Conservation (phyloP, 768 basidiomycete genomes). For the Multifurca ochricompacta region DNA sequence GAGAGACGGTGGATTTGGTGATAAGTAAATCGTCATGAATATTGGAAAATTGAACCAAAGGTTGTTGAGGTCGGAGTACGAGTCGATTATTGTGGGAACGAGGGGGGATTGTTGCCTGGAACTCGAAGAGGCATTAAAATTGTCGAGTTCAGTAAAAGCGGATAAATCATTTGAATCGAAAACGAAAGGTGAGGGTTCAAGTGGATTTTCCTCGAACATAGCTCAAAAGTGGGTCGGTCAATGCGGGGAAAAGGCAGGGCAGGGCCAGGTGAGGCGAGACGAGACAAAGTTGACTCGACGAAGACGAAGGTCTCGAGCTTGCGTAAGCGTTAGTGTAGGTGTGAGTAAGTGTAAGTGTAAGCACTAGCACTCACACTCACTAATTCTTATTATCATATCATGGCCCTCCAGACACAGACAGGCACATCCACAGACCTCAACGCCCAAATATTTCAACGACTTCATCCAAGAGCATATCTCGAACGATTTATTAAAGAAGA, state of each 20-base stretch:
- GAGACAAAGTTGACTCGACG: no score
- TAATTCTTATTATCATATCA: not conserved
- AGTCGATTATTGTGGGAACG: not conserved
- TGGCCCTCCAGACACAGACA: no score
- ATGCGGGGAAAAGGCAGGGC: not conserved
- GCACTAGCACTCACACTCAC: no score
- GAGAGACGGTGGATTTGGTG: conserved; percentile 22
- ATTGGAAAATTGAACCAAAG: conserved; percentile 23
- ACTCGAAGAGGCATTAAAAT: not conserved
- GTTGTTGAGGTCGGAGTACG: conserved; percentile 10
- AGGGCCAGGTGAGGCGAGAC: not conserved
- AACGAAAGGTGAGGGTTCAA: conserved; percentile 15
- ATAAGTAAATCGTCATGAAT: conserved; percentile 27
- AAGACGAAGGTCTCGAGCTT: no score
- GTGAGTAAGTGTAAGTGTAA: no score
- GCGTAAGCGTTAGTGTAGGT: no score
- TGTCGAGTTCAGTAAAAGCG: conserved; percentile 3
- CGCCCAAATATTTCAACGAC: conserved; percentile 62
- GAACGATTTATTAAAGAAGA: conserved; percentile 75
- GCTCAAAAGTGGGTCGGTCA: not conserved
- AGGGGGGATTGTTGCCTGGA: conserved; percentile 3
- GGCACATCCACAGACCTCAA: conserved; percentile 17
- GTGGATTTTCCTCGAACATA: conserved; percentile 18
- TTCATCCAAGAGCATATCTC: conserved; percentile 85
- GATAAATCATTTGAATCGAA: conserved; percentile 6